Evolutionary conservation across 1,139 yeast genomes (phyloP).

Genomic region (Lizanozyma gosingica): DNA sequence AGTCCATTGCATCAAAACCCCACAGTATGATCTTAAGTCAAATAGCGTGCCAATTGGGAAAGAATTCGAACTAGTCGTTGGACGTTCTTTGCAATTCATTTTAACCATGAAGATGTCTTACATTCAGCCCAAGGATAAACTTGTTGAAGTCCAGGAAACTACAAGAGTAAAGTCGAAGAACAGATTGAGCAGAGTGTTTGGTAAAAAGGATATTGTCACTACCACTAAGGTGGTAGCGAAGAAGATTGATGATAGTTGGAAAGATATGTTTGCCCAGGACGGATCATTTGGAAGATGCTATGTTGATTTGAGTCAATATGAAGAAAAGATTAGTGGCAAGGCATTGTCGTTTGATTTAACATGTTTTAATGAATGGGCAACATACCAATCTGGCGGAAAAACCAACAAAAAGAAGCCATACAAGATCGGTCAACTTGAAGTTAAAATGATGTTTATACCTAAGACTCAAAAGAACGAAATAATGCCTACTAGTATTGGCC

Average conservation of each 20-base stretch:
- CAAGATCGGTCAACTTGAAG: slow-evolving; percentile 57
- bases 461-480: slow-evolving; percentile 46
- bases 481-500: slow-evolving; percentile 56
- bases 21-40: slow-evolving; percentile 41
- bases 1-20: slow-evolving; percentile 74
- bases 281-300: slow-evolving; percentile 83
- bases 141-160: slow-evolving; percentile 52
- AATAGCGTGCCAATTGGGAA: slow-evolving; percentile 48
- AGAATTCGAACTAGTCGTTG: slow-evolving; percentile 78
- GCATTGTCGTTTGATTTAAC: slow-evolving; percentile 46
- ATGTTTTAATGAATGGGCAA: slow-evolving; percentile 80
- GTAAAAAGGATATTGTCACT: slow-evolving; percentile 36
- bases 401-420: slow-evolving; percentile 41
- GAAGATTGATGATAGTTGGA: slow-evolving; percentile 47
- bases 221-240: slow-evolving; percentile 45
- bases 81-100: slow-evolving; percentile 55
- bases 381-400: slow-evolving; percentile 21
- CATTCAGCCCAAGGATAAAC: slow-evolving; percentile 42
- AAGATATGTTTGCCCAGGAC: slow-evolving; percentile 57
- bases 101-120: slow-evolving; percentile 67
- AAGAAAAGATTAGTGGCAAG: slow-evolving; percentile 44
- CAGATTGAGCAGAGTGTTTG: slow-evolving; percentile 37
- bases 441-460: slow-evolving; percentile 67
- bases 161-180: slow-evolving; percentile 39
- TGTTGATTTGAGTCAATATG: slow-evolving; percentile 53